Percentiles rank a stretch among this genome's conserved stretches.
These are phyloP conservation scores for Gentiana dahurica DNA, from an alignment of 257 asterid species.

Conservation along the genomic window DNA sequence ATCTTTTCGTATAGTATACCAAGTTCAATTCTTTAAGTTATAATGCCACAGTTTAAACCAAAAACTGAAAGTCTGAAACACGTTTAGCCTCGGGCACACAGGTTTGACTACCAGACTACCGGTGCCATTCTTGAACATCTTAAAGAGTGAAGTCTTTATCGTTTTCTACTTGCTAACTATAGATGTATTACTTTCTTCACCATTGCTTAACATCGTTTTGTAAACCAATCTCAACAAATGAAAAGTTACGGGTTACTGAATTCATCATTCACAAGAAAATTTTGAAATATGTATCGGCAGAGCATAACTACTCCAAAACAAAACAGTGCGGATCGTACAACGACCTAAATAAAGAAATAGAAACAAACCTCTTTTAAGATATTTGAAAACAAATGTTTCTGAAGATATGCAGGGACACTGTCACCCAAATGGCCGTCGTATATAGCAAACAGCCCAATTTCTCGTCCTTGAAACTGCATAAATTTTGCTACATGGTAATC, in stretches of 20 bases:
- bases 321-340: too few relatives aligned
- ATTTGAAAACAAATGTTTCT: slow-evolving; percentile 73
- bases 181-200: too few relatives aligned
- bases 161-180: too few relatives aligned
- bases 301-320: too few relatives aligned
- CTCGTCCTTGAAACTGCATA: slow-evolving; percentile 43
- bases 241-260: too few relatives aligned
- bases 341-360: too few relatives aligned
- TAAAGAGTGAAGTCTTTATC: too few relatives aligned
- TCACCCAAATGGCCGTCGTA: slow-evolving; percentile 90
- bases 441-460: slow-evolving; percentile 81
- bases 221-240: too few relatives aligned
- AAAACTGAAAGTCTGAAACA: background rate
- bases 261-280: too few relatives aligned
- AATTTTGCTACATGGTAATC: slow-evolving; percentile 92
- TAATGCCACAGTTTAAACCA: background rate
- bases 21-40: background rate
- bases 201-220: too few relatives aligned
- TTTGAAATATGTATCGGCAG: too few relatives aligned
- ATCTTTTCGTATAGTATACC: background rate
- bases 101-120: background rate
- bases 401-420: slow-evolving; percentile 81
- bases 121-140: too few relatives aligned
- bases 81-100: background rate
- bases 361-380: slow-evolving; percentile 76